Base-by-base conservation (phyloP, 1,139 yeast species). In the Magnusiomyces sp. region DNA sequence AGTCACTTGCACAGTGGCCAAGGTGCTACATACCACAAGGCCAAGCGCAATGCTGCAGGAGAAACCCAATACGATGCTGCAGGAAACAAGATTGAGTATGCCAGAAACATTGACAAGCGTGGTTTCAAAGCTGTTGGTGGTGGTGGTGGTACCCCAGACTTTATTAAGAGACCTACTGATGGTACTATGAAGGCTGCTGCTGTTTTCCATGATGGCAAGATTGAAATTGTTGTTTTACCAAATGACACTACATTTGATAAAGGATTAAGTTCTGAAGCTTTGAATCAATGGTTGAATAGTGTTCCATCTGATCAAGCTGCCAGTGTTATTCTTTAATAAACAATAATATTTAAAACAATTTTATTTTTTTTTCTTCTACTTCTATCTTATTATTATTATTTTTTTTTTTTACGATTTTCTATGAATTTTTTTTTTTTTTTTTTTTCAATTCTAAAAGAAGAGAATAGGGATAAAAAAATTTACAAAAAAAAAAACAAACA, bases 111-210 rank as follows among this genome's bases (percentile, higher is more conserved):
- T 19, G 29, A 10, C 13, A 9, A 16, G 5, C 20, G 20, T 13
- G 14, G n/a, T 9, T 33, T 37, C 38, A 14, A 29, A 11, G 32
- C 36, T 20, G 27, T 14, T 17, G 47, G 43, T 11, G 53, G 53
- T 56, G 95, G 95, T 64, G 95, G 95, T 68, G 96, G 95, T 64
- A 75, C 95, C 55, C 74, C 81, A 59, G 95, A 89, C 71, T 89
- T 81, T 77, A 87, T 92, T 66, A 64, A 69, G 27, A 86, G 98
- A 76, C 97, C 97, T 62, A 77, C 83, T 46, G 64, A 72, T 55
- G 76, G 80, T 19, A 74, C 95, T 48, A 73, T 90, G 75, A 88
- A 85, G 73, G 97, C 95, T 60, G 97, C 96, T 57, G 96, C 80
- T 56, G 72, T 90, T 60, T 90, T 92, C 34, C 33, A 40, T n/a